Conservation (phyloP, 805 yeast genomes). For the Yamadazyma endophytica region DNA sequence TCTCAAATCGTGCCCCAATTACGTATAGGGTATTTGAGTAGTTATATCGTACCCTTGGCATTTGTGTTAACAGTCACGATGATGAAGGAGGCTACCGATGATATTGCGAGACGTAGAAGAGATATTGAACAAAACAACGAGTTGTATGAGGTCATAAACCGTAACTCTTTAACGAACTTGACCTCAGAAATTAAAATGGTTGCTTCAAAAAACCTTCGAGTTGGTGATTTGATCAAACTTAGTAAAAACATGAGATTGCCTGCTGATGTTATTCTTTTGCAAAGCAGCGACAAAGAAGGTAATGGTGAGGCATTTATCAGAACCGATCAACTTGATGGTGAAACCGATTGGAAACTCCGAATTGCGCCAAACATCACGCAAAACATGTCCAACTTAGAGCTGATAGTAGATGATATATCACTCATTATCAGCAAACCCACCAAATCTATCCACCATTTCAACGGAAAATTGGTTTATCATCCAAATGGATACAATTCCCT, state of each 20-base stretch:
- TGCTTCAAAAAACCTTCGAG: constrained; percentile 60
- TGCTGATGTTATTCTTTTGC: constrained; percentile 84
- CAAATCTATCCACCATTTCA: constrained; percentile 75
- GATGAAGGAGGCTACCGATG: constrained; percentile 95
- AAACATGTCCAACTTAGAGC: constrained; percentile 40
- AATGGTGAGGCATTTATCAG: constrained; percentile 89
- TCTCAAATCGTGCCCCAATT: constrained; percentile 88
- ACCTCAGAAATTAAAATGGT: constrained; percentile 23
- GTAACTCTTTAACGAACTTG: constrained; percentile 12
- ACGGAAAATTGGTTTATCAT: constrained; percentile 66
- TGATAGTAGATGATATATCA: constrained; percentile 45
- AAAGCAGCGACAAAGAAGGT: constrained; percentile 63
- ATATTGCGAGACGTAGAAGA: constrained; percentile 82
- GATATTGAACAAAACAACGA: constrained; percentile 89
- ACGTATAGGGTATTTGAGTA: constrained; percentile 88
- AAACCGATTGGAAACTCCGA: constrained; percentile 96
- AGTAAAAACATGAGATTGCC: constrained; percentile 87
- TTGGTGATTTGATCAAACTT: constrained; percentile 79
- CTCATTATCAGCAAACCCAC: constrained; percentile 79
- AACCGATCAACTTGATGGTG: constrained; percentile 98
- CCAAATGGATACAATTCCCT: constrained; percentile 15
- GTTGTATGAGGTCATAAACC: constrained; percentile 61
- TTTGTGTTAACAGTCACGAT: constrained; percentile 91
- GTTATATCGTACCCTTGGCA: constrained; percentile 90
- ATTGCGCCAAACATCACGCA: constrained; percentile 76